A percentile compares a stretch with the other conserved stretches of the same genome.
Evolutionary conservation across 331 rosid genomes (phyloP).

Genomic region (Erythrophleum ivorense): DNA sequence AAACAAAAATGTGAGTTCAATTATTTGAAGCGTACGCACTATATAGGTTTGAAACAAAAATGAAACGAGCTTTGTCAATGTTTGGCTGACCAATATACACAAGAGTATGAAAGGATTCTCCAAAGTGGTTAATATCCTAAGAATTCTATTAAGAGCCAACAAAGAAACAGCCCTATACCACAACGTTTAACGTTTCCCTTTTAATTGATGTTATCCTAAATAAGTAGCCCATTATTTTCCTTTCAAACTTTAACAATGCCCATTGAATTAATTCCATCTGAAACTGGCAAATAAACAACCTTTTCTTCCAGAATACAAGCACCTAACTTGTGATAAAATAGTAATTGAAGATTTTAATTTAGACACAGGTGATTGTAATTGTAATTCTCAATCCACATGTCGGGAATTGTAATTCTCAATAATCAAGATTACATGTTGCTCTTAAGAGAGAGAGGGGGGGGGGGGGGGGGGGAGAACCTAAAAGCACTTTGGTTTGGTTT

Average conservation of each 20-base stretch:
- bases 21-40: not conserved
- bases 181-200: constrained; percentile 27
- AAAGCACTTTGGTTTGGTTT: too few species aligned
- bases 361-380: too few species aligned
- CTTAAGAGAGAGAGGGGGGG: too few species aligned
- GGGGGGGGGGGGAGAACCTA: too few species aligned
- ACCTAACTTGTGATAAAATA: constrained; percentile 12
- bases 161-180: constrained; percentile 45
- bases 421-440: too few species aligned
- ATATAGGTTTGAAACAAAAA: constrained; percentile 33
- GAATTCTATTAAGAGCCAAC: constrained; percentile 30
- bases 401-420: too few species aligned
- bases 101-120: constrained; percentile 34
- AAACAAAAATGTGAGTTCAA: constrained; percentile 13
- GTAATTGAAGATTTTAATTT: not conserved
- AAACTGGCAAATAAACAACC: not conserved
- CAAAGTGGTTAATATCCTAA: constrained; percentile 21
- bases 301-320: not conserved
- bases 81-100: constrained; percentile 28
- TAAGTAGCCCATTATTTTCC: not conserved
- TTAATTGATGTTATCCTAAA: constrained; percentile 9
- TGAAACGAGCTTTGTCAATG: constrained; percentile 36
- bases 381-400: too few species aligned
- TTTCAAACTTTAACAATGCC: constrained; percentile 24
- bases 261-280: not conserved